Base-by-base conservation (phyloP, 1,284 basidiomycete genomes). In the Cystobasidium sp. region DNA sequence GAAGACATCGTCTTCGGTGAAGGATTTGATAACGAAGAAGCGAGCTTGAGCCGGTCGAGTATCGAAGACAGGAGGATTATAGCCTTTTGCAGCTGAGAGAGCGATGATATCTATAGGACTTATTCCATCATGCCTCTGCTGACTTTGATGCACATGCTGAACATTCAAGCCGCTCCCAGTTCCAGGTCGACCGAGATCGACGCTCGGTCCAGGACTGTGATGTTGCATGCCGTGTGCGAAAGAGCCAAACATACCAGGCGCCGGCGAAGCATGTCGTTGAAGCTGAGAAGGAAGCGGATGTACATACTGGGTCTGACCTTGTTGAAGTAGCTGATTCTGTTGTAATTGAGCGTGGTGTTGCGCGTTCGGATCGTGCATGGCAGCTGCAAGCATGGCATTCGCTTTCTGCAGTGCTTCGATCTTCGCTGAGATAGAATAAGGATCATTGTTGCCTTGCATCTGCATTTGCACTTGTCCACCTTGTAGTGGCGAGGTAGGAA, bases 1-100 rank as follows among this genome's bases (percentile, higher is more conserved):
- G 84, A 97, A 94, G 1, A 97, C 95, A 80, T 97, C 94, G 79
- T 97, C 94, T 82, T 97, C 94, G 6, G 94, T 97, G 83, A 95
- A 97, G 0, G 92, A 94, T 83, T 97, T 97, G 87, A 97, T 97
- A 41, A 97, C 94, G 80, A 97, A 97, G 84, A 88, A 97, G 18
- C 94, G 88, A 8, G 94, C 93, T 88, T 92, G 78, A 12, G 52
- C 16, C 5, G 64, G 53, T 0, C 61, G 41, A 9, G 41, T 59
- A 41, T 64, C 59, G 44, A 96, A 97, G 52, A 88, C 88, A 14
- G 88, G 85, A 6, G 94, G 94, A 80, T 97, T 97, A 81, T 97
- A 93, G 10, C 93, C 93, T 82, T 96, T 96, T 58, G 87, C 87
- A 14, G 90, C 88, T 77, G 94, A 90, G 69, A 97, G 85, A 59